Evolutionary conservation across 441 rosid genomes (phyloP).

Genomic region (Gossypium laxum): DNA sequence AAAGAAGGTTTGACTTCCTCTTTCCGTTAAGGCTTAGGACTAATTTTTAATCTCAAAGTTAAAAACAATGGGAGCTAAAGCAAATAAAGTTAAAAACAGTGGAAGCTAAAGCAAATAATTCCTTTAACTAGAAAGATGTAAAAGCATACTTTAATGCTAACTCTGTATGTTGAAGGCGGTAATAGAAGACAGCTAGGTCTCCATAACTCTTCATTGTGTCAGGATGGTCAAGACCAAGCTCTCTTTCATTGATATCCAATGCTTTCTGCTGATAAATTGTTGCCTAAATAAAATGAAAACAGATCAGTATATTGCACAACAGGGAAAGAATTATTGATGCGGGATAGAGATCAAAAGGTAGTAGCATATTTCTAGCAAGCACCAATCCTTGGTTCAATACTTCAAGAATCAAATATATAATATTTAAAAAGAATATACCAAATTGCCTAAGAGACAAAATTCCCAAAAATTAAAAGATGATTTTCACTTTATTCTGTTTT

Average conservation of each 20-base stretch:
- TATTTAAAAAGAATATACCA: background rate
- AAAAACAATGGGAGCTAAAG: background rate
- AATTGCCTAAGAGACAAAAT: background rate
- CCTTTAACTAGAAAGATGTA: constrained; percentile 16
- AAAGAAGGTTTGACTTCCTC: background rate
- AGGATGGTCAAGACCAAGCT: constrained; percentile 82
- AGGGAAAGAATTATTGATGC: constrained; percentile 3
- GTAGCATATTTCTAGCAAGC: background rate
- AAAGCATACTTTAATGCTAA: constrained; percentile 68
- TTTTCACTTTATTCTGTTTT: background rate
- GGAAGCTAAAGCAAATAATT: background rate
- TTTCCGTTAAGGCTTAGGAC: background rate
- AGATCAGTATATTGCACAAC: constrained; percentile 25
- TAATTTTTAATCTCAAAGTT: constrained; percentile 3
- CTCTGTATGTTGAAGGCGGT: constrained; percentile 80
- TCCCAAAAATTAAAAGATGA: background rate
- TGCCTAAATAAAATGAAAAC: constrained; percentile 43
- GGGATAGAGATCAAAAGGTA: background rate
- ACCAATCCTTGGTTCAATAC: background rate
- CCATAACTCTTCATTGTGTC: constrained; percentile 85
- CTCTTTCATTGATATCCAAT: constrained; percentile 72
- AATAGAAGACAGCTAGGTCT: constrained; percentile 73
- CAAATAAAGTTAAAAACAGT: constrained; percentile 6
- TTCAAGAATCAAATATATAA: background rate
- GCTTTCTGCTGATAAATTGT: constrained; percentile 79